Evolutionary conservation across 305 asterid species (phyloP).

Genomic region (Caryopteris hybrid): DNA sequence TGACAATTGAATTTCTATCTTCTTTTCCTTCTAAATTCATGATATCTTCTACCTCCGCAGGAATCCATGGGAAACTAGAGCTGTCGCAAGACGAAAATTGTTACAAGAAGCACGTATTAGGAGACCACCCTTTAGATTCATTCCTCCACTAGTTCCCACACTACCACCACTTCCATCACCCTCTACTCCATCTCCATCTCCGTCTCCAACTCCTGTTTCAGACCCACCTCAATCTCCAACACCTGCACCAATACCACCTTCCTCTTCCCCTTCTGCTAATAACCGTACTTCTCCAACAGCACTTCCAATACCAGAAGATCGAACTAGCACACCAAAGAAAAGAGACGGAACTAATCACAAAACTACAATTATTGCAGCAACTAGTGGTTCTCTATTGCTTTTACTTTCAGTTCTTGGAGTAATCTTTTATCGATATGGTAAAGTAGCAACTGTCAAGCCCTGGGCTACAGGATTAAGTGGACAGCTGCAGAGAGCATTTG

Average conservation of each 20-base stretch:
- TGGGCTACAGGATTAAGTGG: constrained; percentile 97
- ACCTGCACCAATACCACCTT: constrained; percentile 18
- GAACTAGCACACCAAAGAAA: not conserved
- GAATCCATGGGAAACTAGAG: constrained; percentile 32
- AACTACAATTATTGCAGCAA: constrained; percentile 34
- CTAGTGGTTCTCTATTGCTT: constrained; percentile 56
- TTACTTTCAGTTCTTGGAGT: constrained; percentile 27
- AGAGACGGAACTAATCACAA: not conserved
- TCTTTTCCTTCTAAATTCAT: not conserved
- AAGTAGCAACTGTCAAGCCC: constrained; percentile 77
- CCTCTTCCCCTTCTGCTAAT: constrained; percentile 25
- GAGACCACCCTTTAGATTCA: not conserved
- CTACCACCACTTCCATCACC: constrained; percentile 13
- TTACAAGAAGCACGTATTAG: constrained; percentile 15
- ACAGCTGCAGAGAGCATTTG: constrained; percentile 84
- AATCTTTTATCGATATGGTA: constrained; percentile 39
- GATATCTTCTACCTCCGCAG: constrained; percentile 23
- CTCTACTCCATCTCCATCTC: constrained; percentile 20
- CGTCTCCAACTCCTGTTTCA: constrained; percentile 19
- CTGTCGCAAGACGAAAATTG: constrained; percentile 19
- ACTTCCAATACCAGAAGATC: constrained; percentile 20
- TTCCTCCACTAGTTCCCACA: constrained; percentile 2
- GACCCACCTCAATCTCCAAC: constrained; percentile 22
- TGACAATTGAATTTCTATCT: not conserved
- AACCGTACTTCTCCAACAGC: constrained; percentile 36